Percentiles rank a stretch among this genome's conserved stretches.
phyloP scores from a whole-genome alignment of 257 asterid genomes.

The Leptodermis oblonga region DNA sequence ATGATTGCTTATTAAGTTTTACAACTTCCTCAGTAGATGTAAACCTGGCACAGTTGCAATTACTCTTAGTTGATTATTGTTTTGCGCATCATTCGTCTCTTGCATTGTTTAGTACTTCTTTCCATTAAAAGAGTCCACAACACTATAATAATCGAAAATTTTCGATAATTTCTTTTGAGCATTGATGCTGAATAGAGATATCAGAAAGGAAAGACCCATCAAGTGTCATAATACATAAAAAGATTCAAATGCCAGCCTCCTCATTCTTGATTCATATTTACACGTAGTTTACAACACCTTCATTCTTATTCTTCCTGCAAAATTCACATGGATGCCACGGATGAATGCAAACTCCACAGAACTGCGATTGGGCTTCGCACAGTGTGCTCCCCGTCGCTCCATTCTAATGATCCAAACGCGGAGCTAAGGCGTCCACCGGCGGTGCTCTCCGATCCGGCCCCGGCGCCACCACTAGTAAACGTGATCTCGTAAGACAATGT shows the following conservation, averaged over 20 bases:
- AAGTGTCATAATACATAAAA: not conserved
- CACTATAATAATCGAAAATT: too few relatives aligned
- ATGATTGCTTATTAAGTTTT: too few relatives aligned
- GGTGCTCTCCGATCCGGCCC: constrained; percentile 21
- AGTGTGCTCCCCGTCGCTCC: constrained; percentile 64
- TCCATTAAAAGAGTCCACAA: too few relatives aligned
- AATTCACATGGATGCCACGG: constrained; percentile 46
- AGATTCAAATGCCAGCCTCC: not conserved
- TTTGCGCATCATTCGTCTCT: not conserved
- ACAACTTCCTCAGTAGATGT: not conserved
- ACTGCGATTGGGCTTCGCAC: constrained; percentile 83
- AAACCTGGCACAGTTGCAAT: not conserved
- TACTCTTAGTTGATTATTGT: not conserved
- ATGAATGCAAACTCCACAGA: constrained; percentile 36
- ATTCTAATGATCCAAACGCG: constrained; percentile 72
- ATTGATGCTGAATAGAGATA: too few relatives aligned
- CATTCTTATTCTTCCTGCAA: not conserved
- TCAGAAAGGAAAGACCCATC: not conserved
- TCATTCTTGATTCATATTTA: not conserved
- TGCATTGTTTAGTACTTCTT: not conserved
- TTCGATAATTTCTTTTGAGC: too few relatives aligned
- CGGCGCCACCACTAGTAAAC: constrained; percentile 35
- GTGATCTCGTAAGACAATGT: constrained; percentile 64
- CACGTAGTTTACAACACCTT: not conserved
- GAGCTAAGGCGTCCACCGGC: constrained; percentile 29